Evolutionary conservation across 768 basidiomycete species (phyloP).

Genomic region (Mrakia frigida): DNA sequence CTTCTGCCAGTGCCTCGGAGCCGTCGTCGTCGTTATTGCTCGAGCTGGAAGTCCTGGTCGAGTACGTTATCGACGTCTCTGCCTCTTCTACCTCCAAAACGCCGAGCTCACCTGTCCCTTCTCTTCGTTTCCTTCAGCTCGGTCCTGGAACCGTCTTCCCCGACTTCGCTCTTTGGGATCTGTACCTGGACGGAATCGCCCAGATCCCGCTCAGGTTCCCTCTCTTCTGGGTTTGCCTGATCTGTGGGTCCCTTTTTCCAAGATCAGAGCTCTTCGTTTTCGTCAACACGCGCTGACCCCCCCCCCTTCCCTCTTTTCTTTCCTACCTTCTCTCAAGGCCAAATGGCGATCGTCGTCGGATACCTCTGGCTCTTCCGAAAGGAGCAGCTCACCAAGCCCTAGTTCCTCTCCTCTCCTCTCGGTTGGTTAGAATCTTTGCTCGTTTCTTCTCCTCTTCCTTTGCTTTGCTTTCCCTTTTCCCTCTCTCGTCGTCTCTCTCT

Average conservation of each 20-base stretch:
- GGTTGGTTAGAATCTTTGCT: too few relatives aligned
- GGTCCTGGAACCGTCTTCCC: conserved; percentile 32
- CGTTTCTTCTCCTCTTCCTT: neutral
- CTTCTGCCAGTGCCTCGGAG: conserved; percentile 82
- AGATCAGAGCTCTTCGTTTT: too few relatives aligned
- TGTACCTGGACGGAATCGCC: conserved; percentile 19
- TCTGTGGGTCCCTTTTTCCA: too few relatives aligned
- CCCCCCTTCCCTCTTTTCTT: neutral
- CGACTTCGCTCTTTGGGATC: conserved; percentile 28
- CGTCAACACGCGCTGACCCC: neutral
- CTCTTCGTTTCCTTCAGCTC: conserved; percentile 5
- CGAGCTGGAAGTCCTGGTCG: conserved; percentile 85
- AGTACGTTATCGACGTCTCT: neutral
- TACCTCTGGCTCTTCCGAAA: conserved; percentile 16
- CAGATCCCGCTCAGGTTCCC: conserved; percentile 24
- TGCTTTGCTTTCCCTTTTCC: neutral
- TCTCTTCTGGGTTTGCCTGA: conserved; percentile 33
- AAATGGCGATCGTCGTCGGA: conserved; percentile 29
- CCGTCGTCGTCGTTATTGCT: conserved; percentile 84
- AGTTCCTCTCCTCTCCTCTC: neutral
- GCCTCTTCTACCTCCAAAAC: neutral
- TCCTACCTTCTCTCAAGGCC: neutral
- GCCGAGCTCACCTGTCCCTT: neutral
- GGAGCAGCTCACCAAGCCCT: conserved; percentile 32
- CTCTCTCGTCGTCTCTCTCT: neutral